These are phyloP conservation scores for Yarrowia sp. DNA, from an alignment of 805 yeast species.

Conservation along the genomic window DNA sequence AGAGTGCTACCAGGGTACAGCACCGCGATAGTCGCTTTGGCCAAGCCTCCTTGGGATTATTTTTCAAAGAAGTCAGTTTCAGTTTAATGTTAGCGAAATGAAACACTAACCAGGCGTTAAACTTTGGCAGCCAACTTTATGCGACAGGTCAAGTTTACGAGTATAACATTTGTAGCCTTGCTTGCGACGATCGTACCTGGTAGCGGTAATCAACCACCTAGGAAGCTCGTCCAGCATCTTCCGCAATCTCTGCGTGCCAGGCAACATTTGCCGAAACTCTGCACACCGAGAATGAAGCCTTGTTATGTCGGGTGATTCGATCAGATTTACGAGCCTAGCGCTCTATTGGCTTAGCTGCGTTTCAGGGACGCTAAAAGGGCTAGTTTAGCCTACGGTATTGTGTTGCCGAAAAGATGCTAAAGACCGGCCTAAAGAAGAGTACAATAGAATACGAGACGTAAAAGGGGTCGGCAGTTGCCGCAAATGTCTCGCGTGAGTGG, in stretches of 20 bases:
- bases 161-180: background rate
- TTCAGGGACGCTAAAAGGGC: background rate
- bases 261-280: background rate
- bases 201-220: background rate
- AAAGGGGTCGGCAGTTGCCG: background rate
- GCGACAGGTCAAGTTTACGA: background rate
- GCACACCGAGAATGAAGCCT: too few species aligned
- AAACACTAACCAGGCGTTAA: background rate
- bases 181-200: background rate
- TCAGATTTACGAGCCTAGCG: background rate
- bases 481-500: too few species aligned
- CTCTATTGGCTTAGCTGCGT: background rate
- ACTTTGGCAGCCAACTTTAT: background rate
- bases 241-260: background rate
- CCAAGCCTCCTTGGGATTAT: too few species aligned
- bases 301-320: too few species aligned
- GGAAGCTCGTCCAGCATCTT: background rate
- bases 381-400: background rate
- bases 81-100: constrained; percentile 1
- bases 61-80: too few species aligned
- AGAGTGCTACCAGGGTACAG: too few species aligned
- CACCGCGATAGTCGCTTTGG: too few species aligned
- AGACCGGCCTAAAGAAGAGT: background rate
- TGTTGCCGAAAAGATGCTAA: background rate
- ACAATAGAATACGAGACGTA: background rate